Conservation (phyloP, 139 green algal genomes). For the Zygnema circumcarinatum region DNA sequence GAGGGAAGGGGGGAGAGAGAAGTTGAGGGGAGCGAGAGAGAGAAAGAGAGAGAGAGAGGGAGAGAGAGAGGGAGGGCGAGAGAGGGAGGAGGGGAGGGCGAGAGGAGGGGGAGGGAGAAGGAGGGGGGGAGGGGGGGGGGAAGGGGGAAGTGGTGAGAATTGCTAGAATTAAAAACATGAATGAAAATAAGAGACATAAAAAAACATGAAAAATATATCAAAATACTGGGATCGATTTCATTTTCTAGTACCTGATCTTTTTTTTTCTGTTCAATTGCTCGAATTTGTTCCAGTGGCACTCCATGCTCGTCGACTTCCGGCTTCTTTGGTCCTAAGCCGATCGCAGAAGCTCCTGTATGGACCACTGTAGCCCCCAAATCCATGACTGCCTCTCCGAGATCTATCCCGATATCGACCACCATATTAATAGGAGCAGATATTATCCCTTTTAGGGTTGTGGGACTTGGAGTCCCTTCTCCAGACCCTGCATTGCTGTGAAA, state of each 20-base stretch:
- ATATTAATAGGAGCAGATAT: not conserved
- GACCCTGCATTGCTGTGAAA: not conserved
- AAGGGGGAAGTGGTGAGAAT: too few relatives aligned
- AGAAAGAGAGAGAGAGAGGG: too few relatives aligned
- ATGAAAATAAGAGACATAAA: too few relatives aligned
- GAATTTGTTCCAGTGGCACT: constrained; percentile 4
- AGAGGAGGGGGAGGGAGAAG: too few relatives aligned
- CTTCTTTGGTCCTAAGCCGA: not conserved
- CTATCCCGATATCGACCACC: constrained; percentile 1
- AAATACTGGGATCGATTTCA: too few relatives aligned
- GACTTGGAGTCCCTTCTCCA: not conserved
- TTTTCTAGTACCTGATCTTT: constrained; percentile 18
- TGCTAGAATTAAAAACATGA: too few relatives aligned
- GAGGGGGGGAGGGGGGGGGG: too few relatives aligned
- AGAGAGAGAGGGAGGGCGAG: too few relatives aligned
- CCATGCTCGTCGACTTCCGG: constrained; percentile 10
- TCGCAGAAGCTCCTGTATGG: not conserved
- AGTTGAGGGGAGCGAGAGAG: too few relatives aligned
- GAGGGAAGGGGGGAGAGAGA: too few relatives aligned
- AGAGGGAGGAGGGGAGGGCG: too few relatives aligned
- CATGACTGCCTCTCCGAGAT: not conserved
- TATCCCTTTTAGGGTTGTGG: not conserved
- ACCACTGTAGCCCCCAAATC: not conserved
- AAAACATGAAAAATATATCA: too few relatives aligned
- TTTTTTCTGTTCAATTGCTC: constrained; percentile 9